Base-by-base conservation (phyloP, 2,329 filamentous ascomycete genomes). In the Paraconiothyrium sp. region DNA sequence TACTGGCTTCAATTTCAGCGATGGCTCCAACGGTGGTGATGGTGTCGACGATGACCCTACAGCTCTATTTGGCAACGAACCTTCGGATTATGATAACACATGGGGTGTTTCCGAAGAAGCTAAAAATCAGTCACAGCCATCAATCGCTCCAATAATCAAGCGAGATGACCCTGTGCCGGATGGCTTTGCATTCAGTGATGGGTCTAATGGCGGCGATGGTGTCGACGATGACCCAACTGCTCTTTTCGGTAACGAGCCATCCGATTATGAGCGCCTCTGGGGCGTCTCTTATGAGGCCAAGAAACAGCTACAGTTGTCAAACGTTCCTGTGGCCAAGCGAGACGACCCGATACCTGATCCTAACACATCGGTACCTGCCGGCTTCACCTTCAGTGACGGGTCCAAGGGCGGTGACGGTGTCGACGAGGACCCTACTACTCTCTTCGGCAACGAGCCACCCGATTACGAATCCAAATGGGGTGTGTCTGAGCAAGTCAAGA, bases 381-480 rank as follows among this genome's bases (percentile, higher is more conserved):
- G 30, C 4, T 50, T 56, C 24, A 35, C 24, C 4, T 56, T 44
- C 44, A 60, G 47, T 34, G 52, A 55, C 46, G 51, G 35, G 1
- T 55, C 58, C 3, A 27, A 60, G 4, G 62, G 62, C 10, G 62
- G 62, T n/a, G 52, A 58, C n/a, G 56, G 56, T 24, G 47, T 58
- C 9, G 59, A 61, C 39, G 54, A 48, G 10, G 58, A 64, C 20
- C 47, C 51, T 1, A 7, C 46, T 9, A 54, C 49, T 6, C 14
- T 63, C 14, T 63, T 65, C 49, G 63, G 63, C 16, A 44, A 30
- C 14, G 60, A 65, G 41, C 63, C 58, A 6, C 46, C 30, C 30
- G 46, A 57, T 35, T 65, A 60, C 34, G 60, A 61, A 10, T 11
- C 55, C n/a, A 22, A 56, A 24, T 65, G 60, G 60, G 43, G 44